Base-by-base conservation (phyloP, 768 basidiomycete species). In the Cystobasidium ongulense region DNA sequence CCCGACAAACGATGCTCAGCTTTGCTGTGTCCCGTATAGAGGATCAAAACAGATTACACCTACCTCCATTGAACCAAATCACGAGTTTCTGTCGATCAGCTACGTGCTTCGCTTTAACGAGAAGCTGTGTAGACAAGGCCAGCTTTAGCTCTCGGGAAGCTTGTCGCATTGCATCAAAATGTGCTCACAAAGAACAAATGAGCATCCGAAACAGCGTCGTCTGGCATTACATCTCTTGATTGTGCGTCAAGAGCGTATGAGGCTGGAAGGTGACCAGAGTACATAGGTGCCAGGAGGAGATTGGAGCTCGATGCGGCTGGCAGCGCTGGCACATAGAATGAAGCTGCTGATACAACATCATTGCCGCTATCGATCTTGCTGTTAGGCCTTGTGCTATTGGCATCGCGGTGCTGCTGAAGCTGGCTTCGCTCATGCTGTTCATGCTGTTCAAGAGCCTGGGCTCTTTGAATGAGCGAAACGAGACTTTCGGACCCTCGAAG, bases 41-140 rank as follows among this genome's bases (percentile, higher is more conserved):
- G 50, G 38, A 67, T 10, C 0, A 1, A 54, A 33, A 71, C 27
- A 52, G 52, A 18, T 54, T 11, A 54, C 31, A 41, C 43, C n/a
- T n/a, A 81, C 88, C 78, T 78, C 91, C 93, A 82, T 97, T 97
- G 79, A 98, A 93, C 96, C 96, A 99, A 78, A 98, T 91, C 78
- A 98, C 86, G 10, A 97, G 81, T 39, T 95, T 84, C 80, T 93
- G 88, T 81, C 86, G 91, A 79, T 98, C 95, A n/a, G 93, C 92
- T 23, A 84, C 84, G 75, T 91, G 85, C 66, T 92, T 85, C 61
- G 92, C 91, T 81, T 93, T 91, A 46, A 92, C 84, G 82, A 98
- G 85, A 72, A 95, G 87, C 38, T 33, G 39, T n/a, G 4, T 1
- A 4, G 2, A 15, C 5, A 29, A 4, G 46, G 46, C 2, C 38